phyloP scores from a whole-genome alignment of 2,329 filamentous ascomycete genomes.

The Corinectria fuckeliana region DNA sequence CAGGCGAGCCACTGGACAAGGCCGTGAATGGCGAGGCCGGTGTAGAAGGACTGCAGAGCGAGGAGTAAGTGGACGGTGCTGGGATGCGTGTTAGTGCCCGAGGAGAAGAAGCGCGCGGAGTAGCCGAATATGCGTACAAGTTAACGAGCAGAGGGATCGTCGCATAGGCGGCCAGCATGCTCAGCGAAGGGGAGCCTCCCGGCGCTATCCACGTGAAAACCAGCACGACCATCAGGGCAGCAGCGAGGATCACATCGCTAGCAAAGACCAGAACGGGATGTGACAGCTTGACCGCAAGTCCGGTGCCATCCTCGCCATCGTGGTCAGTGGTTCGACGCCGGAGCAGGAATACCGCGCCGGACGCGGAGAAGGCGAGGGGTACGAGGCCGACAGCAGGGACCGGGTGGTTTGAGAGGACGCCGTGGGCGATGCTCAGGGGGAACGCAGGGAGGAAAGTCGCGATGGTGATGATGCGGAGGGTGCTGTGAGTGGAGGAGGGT shows the following conservation, averaged over 20 bases:
- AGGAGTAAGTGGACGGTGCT: slow-evolving; percentile 49
- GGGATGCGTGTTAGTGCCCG: slow-evolving; percentile 7
- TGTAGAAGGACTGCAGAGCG: slow-evolving; percentile 45
- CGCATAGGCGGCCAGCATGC: slow-evolving; percentile 51
- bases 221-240: slow-evolving; percentile 47
- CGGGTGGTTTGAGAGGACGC: slow-evolving; percentile 42
- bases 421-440: slow-evolving; percentile 48
- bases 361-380: slow-evolving; percentile 47
- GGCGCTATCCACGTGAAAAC: slow-evolving; percentile 49
- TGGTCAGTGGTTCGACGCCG: slow-evolving; percentile 12
- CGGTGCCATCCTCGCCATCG: neutral
- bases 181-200: slow-evolving; percentile 38
- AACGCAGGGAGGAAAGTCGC: slow-evolving; percentile 49
- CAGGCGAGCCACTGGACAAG: slow-evolving; percentile 49
- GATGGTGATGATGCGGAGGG: slow-evolving; percentile 45
- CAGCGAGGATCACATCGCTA: slow-evolving; percentile 45
- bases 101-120: too few species aligned
- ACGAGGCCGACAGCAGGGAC: slow-evolving; percentile 49
- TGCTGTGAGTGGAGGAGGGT: slow-evolving; percentile 25
- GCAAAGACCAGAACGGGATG: slow-evolving; percentile 47
- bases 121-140: slow-evolving; percentile 42
- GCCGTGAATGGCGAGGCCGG: slow-evolving; percentile 49
- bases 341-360: slow-evolving; percentile 34
- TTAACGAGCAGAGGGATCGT: slow-evolving; percentile 50
- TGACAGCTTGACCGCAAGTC: slow-evolving; percentile 10